Evolutionary conservation across 768 basidiomycete species (phyloP).

Genomic region (Collybia mongolica): DNA sequence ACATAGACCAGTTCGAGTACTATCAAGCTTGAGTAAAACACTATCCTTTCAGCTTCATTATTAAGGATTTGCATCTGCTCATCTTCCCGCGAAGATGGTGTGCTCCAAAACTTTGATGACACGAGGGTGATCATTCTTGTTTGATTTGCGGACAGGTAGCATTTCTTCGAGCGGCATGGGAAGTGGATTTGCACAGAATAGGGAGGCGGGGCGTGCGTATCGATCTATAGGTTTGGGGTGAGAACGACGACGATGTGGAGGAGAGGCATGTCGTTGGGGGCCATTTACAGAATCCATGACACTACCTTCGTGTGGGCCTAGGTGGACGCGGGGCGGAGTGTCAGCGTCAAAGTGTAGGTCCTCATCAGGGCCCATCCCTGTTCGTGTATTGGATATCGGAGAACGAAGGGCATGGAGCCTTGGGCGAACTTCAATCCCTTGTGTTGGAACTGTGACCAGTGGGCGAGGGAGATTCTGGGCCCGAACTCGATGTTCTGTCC

Average conservation of each 20-base stretch:
- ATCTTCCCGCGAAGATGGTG: constrained; percentile 43
- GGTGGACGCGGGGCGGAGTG: constrained; percentile 18
- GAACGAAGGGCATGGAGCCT: constrained; percentile 11
- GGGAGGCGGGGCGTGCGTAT: constrained; percentile 9
- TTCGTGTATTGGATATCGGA: constrained; percentile 1
- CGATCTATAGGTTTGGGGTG: constrained; percentile 8
- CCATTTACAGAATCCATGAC: constrained; percentile 14
- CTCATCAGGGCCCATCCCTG: neutral
- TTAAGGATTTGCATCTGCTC: constrained; percentile 1
- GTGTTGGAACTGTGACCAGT: neutral
- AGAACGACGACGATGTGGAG: constrained; percentile 4
- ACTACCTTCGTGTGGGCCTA: constrained; percentile 16
- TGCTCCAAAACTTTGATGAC: constrained; percentile 30
- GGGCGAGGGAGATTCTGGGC: constrained; percentile 14
- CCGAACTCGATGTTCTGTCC: constrained; percentile 45
- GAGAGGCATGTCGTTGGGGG: too few species aligned
- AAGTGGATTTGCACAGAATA: constrained; percentile 45
- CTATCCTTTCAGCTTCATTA: too few species aligned
- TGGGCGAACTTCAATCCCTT: constrained; percentile 8
- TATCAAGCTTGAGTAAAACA: too few species aligned
- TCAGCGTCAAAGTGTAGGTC: neutral
- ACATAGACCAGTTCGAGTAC: too few species aligned
- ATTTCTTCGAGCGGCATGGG: constrained; percentile 58
- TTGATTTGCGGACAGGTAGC: constrained; percentile 23
- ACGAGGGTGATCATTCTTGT: constrained; percentile 13